Base-by-base conservation (phyloP, 176 grass and related monocot species). In the Sorghum bicolor region DNA sequence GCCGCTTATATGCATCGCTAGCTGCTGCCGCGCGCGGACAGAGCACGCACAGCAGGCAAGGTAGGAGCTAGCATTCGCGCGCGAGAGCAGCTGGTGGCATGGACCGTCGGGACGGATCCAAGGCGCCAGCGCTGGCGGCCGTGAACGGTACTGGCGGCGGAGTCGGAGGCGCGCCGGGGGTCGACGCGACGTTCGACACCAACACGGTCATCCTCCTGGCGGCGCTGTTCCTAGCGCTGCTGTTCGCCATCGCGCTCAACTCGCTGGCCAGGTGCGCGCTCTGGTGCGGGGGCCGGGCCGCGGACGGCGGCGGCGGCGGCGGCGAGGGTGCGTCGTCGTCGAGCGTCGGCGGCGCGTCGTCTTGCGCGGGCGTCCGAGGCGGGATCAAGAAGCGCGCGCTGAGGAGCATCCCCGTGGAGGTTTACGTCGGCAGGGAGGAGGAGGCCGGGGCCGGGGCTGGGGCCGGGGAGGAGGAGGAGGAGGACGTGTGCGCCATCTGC, bases 121-220 rank as follows among this genome's bases (percentile, higher is more conserved):
- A 76, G 50, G 76, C 82, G 77, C 48, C 62, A 19, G 64, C 8
- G 70, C 39, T 9, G n/a, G 26, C 41, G 47, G 43, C 13, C n/a
- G 32, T 32, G 63, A 63, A 24, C 45, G 75, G 30, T 4, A 79
- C 16, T 12, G 78, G n/a, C 5, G 67, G 40, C 12, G 65, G 41
- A 5, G 25, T 12, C 1, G 64, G 38, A 2, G 75, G 9, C 74
- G 19, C 69, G 12, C 12, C 87, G 2, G 40, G 17, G 9, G 4
- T 1, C 12, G 86, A 80, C 64, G 78, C 82, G 66, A 81, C 70
- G 79, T 92, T 94, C 85, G 94, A 97, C 89, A 83, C 89, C 1
- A 97, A 94, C 82, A 91, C 92, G 85, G 89, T 97, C 37, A 89
- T 97, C 80, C 94, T 97, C 57, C 91, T 97, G 0, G 87, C 85